Evolutionary conservation across 169 alveolate species (phyloP).

Genomic region (Cryptosporidium tyzzeri): DNA sequence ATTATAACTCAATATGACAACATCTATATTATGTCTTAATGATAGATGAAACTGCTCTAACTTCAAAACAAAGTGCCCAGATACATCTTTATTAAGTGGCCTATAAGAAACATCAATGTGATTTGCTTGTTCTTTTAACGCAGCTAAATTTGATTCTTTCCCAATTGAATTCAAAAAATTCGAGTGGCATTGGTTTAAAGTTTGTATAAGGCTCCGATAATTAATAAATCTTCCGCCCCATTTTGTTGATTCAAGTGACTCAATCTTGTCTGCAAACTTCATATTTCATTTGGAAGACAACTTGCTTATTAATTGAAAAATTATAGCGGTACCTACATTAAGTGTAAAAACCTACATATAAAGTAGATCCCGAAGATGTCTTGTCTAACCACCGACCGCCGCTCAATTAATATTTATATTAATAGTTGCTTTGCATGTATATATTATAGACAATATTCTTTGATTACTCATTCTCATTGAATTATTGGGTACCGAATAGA

Average conservation of each 20-base stretch:
- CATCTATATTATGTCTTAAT: constrained; percentile 80
- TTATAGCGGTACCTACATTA: constrained; percentile 59
- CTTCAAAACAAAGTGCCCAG: constrained; percentile 8
- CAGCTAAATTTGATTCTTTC: constrained; percentile 38
- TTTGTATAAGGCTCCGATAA: constrained; percentile 65
- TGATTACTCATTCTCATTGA: neutral
- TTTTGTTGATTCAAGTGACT: constrained; percentile 75
- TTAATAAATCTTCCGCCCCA: constrained; percentile 78
- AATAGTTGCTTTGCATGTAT: neutral
- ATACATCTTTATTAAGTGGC: constrained; percentile 53
- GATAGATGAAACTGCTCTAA: constrained; percentile 77
- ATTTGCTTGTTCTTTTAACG: constrained; percentile 29
- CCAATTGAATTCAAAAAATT: constrained; percentile 46
- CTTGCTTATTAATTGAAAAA: neutral
- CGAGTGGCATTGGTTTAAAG: constrained; percentile 40
- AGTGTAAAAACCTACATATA: neutral
- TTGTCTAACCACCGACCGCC: constrained; percentile 11
- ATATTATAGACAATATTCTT: neutral
- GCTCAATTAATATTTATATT: neutral
- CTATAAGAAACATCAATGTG: constrained; percentile 54
- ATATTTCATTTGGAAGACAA: constrained; percentile 74
- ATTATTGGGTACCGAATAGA: neutral
- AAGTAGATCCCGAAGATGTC: constrained; percentile 25
- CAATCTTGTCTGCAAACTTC: constrained; percentile 79
- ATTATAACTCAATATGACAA: constrained; percentile 78